Evolutionary conservation across 2,329 filamentous ascomycete genomes (phyloP).

Genomic region (Bipolaris bicolor): DNA sequence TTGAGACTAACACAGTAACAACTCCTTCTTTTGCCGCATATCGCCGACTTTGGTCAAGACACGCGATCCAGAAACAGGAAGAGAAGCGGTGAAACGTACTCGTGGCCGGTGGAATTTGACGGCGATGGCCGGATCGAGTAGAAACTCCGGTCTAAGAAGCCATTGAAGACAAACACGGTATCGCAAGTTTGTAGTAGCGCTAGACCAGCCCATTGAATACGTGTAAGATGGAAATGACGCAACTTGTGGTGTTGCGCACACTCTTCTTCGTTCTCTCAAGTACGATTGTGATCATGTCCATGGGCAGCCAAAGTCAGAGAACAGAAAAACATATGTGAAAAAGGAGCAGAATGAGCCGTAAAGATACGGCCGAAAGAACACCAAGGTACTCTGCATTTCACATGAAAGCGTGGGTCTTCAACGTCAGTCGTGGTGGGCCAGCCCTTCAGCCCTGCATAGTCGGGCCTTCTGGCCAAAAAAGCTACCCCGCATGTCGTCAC

Average conservation of each 20-base stretch:
- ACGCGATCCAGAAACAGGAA: neutral
- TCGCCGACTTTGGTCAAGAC: neutral
- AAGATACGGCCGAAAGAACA: neutral
- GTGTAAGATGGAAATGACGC: neutral
- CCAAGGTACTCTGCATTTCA: neutral
- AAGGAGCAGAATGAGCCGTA: neutral
- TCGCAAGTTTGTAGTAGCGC: neutral
- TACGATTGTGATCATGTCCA: too few relatives aligned
- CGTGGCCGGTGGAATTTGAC: neutral
- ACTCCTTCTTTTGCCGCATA: neutral
- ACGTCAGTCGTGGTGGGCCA: neutral
- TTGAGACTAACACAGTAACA: neutral
- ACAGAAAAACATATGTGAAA: neutral
- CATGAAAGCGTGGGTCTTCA: neutral
- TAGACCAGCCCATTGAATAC: neutral
- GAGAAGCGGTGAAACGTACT: neutral
- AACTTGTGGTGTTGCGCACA: neutral
- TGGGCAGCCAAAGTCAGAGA: too few relatives aligned
- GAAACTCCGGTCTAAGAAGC: neutral
- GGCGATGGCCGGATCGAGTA: neutral
- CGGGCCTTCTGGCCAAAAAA: slow-evolving; percentile 7
- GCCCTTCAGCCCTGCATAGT: neutral
- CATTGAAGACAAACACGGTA: neutral
- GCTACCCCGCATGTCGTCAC: slow-evolving; percentile 15
- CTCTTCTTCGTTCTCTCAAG: neutral